Conservation (phyloP, 495 filamentous ascomycete species). For the Collariella sp. region DNA sequence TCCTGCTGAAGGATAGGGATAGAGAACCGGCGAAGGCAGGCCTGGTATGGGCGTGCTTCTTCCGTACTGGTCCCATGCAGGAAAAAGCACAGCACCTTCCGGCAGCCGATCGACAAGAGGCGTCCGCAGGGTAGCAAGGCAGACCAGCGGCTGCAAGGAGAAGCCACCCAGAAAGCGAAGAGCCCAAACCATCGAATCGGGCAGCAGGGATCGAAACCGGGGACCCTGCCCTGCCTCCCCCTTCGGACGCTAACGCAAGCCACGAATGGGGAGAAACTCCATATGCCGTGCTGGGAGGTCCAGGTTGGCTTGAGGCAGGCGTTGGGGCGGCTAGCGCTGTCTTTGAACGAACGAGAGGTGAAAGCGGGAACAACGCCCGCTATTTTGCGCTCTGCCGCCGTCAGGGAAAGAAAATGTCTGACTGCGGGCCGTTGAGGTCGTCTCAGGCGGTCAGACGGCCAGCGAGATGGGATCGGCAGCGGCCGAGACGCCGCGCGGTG, state of each 20-base stretch:
- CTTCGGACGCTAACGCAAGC: not conserved
- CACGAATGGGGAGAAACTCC: not conserved
- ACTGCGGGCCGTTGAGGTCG: constrained; percentile 16
- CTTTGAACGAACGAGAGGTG: not conserved
- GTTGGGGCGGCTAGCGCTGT: not conserved
- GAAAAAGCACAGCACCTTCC: not conserved
- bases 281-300: not conserved
- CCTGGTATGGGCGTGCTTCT: no score
- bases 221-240: not conserved
- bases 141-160: not conserved
- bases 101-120: not conserved
- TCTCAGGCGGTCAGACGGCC: constrained; percentile 9
- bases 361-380: no score
- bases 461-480: constrained; percentile 7
- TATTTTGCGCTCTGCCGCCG: not conserved
- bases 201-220: not conserved
- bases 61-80: no score
- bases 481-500: constrained; percentile 5
- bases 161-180: not conserved
- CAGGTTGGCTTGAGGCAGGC: not conserved
- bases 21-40: no score
- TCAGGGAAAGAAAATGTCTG: constrained; percentile 9
- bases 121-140: no score
- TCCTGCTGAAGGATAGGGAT: no score
- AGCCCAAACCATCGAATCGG: not conserved